Evolutionary conservation across 768 basidiomycete genomes (phyloP).

Genomic region (Psilocybe subaeruginosa): DNA sequence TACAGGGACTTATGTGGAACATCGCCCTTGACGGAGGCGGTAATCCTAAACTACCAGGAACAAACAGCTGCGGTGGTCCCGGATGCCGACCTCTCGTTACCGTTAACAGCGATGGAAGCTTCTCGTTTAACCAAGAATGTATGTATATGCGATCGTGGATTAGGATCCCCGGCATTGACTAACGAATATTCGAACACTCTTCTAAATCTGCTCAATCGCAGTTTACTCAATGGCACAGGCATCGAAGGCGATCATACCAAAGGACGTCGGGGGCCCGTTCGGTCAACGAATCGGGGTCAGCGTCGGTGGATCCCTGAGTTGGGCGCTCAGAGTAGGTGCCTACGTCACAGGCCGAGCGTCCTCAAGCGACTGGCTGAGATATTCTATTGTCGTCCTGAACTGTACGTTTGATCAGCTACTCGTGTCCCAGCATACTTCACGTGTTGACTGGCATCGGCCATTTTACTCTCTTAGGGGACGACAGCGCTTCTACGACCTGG

Average conservation of each 20-base stretch:
- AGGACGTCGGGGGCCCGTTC: conserved; percentile 67
- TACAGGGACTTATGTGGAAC: conserved; percentile 73
- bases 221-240: conserved; percentile 78
- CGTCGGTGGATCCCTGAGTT: conserved; percentile 56
- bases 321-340: conserved; percentile 67
- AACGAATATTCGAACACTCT: neutral
- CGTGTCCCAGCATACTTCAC: too few relatives aligned
- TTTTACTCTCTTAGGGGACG: conserved; percentile 41
- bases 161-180: neutral
- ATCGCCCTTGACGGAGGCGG: conserved; percentile 67
- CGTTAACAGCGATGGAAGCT: conserved; percentile 65
- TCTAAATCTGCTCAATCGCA: conserved; percentile 19
- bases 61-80: conserved; percentile 58
- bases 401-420: conserved; percentile 36
- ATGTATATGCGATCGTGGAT: conserved; percentile 18
- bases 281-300: conserved; percentile 69
- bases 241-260: conserved; percentile 72
- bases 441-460: too few relatives aligned
- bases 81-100: conserved; percentile 72
- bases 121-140: conserved; percentile 77
- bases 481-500: conserved; percentile 50
- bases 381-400: conserved; percentile 76
- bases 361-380: conserved; percentile 60
- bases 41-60: conserved; percentile 65
- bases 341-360: conserved; percentile 61